These are phyloP conservation scores for Aspergillus clavatus DNA, from an alignment of 2,329 filamentous ascomycete species.

Conservation along the genomic window DNA sequence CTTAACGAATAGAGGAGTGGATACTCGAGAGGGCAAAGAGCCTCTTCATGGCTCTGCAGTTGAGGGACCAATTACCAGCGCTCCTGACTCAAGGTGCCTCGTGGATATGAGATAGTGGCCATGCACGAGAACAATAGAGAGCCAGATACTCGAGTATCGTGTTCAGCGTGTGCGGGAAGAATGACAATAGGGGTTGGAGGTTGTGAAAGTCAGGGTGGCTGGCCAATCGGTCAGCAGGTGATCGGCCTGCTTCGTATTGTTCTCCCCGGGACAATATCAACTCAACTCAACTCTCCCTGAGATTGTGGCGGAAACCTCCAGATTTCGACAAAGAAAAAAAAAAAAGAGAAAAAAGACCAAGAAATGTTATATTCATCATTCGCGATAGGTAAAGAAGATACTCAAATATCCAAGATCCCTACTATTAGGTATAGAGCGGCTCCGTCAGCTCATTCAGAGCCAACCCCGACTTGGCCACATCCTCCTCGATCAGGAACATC, in stretches of 20 bases:
- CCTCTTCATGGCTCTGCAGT: too few species aligned
- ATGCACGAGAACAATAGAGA: too few species aligned
- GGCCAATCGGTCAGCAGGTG: neutral
- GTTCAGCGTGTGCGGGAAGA: too few species aligned
- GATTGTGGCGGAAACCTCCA: neutral
- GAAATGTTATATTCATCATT: neutral
- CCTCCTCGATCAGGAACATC: slow-evolving; percentile 76
- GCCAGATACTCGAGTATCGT: too few species aligned
- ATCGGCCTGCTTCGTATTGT: slow-evolving; percentile 16
- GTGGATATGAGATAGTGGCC: too few species aligned
- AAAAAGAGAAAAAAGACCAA: neutral
- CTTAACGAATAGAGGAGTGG: neutral
- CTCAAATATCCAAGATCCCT: neutral
- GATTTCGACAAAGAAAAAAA: neutral
- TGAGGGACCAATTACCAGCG: too few species aligned
- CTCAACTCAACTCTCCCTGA: too few species aligned
- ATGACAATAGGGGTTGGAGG: neutral
- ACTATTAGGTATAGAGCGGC: slow-evolving; percentile 61
- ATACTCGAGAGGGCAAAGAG: neutral
- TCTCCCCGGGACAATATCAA: slow-evolving; percentile 15
- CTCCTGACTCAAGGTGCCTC: too few species aligned
- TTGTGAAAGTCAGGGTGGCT: neutral
- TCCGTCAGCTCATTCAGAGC: slow-evolving; percentile 67
- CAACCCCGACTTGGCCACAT: slow-evolving; percentile 79
- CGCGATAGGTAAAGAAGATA: neutral